Conservation (phyloP, 192 early-diverging fungal genomes). For the Chytriomyces confervae region DNA sequence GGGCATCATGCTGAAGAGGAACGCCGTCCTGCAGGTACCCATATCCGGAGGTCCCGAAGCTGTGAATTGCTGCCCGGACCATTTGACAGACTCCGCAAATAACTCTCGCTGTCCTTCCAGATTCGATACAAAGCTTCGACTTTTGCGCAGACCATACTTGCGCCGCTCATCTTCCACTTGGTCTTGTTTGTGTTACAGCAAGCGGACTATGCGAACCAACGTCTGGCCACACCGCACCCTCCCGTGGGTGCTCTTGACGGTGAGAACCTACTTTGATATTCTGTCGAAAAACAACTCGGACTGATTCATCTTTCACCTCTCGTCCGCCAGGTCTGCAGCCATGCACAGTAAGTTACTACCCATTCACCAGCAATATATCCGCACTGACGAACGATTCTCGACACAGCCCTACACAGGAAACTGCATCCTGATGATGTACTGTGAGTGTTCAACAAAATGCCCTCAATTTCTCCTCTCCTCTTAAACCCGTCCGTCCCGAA, state of each 20-base stretch:
- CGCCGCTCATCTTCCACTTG: slow-evolving; percentile 71
- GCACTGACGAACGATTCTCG: neutral
- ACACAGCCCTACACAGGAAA: slow-evolving; percentile 20
- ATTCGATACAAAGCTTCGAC: slow-evolving; percentile 68
- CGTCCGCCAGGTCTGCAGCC: slow-evolving; percentile 39
- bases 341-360: slow-evolving; percentile 17
- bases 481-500: neutral
- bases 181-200: slow-evolving; percentile 66
- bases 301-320: neutral
- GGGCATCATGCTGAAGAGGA: slow-evolving; percentile 69
- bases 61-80: neutral
- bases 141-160: slow-evolving; percentile 64
- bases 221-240: slow-evolving; percentile 39
- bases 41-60: neutral
- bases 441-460: neutral
- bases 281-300: too few relatives aligned
- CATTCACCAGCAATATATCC: neutral
- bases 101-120: slow-evolving; percentile 18
- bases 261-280: slow-evolving; percentile 7
- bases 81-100: neutral
- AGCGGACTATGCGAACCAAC: slow-evolving; percentile 54
- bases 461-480: neutral
- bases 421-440: slow-evolving; percentile 39
- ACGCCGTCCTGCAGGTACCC: slow-evolving; percentile 69
- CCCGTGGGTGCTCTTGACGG: slow-evolving; percentile 54